phyloP scores from a whole-genome alignment of 176 grass and related monocot species.

The Leersia perrieri region DNA sequence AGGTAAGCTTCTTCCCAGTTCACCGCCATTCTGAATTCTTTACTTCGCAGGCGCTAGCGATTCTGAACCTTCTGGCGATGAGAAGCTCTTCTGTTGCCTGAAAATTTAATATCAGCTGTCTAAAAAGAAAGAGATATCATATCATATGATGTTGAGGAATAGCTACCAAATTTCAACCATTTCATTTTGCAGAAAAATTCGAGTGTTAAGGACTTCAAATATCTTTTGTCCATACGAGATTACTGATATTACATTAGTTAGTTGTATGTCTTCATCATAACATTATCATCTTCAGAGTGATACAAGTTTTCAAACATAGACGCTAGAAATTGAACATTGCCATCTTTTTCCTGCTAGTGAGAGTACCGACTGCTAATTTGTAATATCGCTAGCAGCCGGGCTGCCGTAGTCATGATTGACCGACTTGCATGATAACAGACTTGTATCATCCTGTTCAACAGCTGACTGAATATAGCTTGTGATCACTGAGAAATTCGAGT shows the following conservation, averaged over 20 bases:
- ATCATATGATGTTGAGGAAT: background rate
- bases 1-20: no score
- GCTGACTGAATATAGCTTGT: background rate
- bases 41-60: no score
- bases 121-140: no score
- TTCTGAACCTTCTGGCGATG: background rate
- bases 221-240: no score
- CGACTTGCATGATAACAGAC: background rate
- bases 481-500: background rate
- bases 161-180: background rate
- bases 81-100: no score
- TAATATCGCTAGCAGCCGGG: background rate
- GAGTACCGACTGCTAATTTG: background rate
- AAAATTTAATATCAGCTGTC: no score
- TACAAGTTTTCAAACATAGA: no score
- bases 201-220: no score
- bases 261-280: no score
- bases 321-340: no score
- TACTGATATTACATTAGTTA: no score
- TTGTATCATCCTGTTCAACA: background rate
- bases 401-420: background rate
- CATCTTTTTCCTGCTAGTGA: background rate
- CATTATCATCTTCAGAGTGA: background rate
- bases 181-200: background rate
- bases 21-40: no score